These are phyloP conservation scores for Solanum sejunctum DNA, from an alignment of 257 asterid species.

Conservation along the genomic window DNA sequence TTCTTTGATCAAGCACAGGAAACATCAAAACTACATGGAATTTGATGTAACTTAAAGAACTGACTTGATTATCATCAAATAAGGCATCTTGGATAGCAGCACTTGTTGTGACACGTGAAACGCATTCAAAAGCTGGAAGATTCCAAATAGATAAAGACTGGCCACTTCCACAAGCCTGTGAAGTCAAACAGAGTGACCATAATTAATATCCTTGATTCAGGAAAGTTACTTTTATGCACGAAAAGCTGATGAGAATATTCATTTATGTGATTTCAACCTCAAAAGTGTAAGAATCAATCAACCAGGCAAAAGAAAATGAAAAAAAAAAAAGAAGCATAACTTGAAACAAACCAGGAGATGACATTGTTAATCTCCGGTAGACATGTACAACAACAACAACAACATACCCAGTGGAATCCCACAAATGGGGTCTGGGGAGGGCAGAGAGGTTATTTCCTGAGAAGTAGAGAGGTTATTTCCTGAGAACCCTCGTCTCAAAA, in stretches of 20 bases:
- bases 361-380: not conserved
- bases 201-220: not conserved
- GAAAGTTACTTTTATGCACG: not conserved
- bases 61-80: conserved; percentile 73
- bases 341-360: not conserved
- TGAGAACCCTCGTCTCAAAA: too few species aligned
- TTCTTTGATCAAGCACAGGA: conserved; percentile 2
- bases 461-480: too few species aligned
- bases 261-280: not conserved
- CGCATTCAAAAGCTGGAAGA: conserved; percentile 77
- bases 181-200: not conserved
- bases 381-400: not conserved
- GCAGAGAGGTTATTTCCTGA: too few species aligned
- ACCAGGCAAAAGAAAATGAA: not conserved
- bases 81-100: conserved; percentile 61
- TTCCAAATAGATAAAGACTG: conserved; percentile 84
- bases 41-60: conserved; percentile 12
- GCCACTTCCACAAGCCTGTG: conserved; percentile 85
- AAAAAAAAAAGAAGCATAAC: not conserved
- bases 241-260: not conserved
- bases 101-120: conserved; percentile 33
- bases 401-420: too few species aligned
- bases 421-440: too few species aligned
- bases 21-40: not conserved
- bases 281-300: not conserved